phyloP scores from a whole-genome alignment of 768 basidiomycete species.

The Agaricus sinodeliciosus region DNA sequence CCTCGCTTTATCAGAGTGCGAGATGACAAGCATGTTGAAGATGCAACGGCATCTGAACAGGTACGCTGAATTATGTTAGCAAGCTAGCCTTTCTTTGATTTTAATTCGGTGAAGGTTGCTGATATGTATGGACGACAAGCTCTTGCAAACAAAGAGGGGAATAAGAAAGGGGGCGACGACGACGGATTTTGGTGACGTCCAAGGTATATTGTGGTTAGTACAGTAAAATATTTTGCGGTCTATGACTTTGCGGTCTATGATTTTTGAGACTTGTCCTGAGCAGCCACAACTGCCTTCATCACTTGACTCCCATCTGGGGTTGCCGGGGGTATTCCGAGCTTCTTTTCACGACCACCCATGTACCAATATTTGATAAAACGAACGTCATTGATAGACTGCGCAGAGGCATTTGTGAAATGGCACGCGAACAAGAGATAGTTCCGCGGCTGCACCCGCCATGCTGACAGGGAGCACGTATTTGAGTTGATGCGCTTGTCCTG shows the following conservation, averaged over 20 bases:
- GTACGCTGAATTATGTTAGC: constrained; percentile 31
- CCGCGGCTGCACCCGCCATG: constrained; percentile 92
- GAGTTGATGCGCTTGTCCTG: constrained; percentile 3
- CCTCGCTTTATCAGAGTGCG: constrained; percentile 89
- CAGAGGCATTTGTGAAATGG: constrained; percentile 85
- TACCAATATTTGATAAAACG: constrained; percentile 92
- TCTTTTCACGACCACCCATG: constrained; percentile 78
- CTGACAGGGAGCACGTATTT: constrained; percentile 29
- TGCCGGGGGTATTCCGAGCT: constrained; percentile 32
- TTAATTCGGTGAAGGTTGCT: constrained; percentile 52
- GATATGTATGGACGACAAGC: constrained; percentile 93
- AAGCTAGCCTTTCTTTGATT: not conserved
- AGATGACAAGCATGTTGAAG: constrained; percentile 90
- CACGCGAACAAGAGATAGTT: constrained; percentile 96
- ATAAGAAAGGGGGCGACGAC: constrained; percentile 67
- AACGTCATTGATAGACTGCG: constrained; percentile 76
- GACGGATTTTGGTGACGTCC: constrained; percentile 68
- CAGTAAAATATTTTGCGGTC: too few species aligned
- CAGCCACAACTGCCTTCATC: constrained; percentile 43
- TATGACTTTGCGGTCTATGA: constrained; percentile 9
- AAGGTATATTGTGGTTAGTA: constrained; percentile 8
- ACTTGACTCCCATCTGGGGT: constrained; percentile 33
- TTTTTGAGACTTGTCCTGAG: constrained; percentile 34
- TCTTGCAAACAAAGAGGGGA: constrained; percentile 66
- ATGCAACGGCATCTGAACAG: constrained; percentile 91